Conservation (phyloP, 495 filamentous ascomycete species). For the Astrocystis sublimbata region DNA sequence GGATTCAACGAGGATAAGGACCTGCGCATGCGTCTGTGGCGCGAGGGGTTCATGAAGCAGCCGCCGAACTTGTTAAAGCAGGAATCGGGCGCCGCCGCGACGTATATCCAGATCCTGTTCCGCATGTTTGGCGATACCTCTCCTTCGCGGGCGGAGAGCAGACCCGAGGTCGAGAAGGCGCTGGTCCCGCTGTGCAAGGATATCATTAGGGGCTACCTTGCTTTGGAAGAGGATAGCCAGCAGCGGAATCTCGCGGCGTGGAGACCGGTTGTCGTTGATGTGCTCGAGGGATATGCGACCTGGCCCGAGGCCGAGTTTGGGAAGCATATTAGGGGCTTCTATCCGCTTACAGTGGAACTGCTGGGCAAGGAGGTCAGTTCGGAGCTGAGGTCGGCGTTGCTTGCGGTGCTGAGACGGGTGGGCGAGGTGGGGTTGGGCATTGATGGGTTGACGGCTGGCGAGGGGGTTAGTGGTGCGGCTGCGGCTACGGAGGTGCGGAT, state of each 20-base stretch:
- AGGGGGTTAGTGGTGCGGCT: too few species aligned
- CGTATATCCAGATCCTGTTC: conserved; percentile 90
- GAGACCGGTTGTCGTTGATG: conserved; percentile 95
- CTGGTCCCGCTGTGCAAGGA: conserved; percentile 93
- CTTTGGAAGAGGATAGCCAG: conserved; percentile 89
- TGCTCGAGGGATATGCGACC: conserved; percentile 89
- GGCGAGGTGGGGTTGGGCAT: conserved; percentile 81
- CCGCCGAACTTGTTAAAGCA: conserved; percentile 98
- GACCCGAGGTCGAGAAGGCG: conserved; percentile 80
- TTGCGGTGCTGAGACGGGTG: conserved; percentile 72
- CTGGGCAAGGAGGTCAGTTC: conserved; percentile 74
- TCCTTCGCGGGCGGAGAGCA: conserved; percentile 75
- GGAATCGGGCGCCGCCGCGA: conserved; percentile 86
- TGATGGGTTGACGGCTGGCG: conserved; percentile 39
- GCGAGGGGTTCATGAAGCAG: conserved; percentile 99
- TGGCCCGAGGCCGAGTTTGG: conserved; percentile 84
- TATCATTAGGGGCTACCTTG: conserved; percentile 79
- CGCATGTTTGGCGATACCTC: conserved; percentile 93
- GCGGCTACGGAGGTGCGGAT: too few species aligned
- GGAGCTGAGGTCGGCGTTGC: conserved; percentile 75
- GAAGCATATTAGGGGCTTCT: conserved; percentile 77
- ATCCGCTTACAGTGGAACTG: conserved; percentile 82
- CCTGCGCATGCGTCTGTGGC: conserved; percentile 88
- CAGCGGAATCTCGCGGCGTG: conserved; percentile 95
- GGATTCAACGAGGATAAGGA: conserved; percentile 98